Conservation (phyloP, 129 eudicot genomes). For the Saussurea involucrata region DNA sequence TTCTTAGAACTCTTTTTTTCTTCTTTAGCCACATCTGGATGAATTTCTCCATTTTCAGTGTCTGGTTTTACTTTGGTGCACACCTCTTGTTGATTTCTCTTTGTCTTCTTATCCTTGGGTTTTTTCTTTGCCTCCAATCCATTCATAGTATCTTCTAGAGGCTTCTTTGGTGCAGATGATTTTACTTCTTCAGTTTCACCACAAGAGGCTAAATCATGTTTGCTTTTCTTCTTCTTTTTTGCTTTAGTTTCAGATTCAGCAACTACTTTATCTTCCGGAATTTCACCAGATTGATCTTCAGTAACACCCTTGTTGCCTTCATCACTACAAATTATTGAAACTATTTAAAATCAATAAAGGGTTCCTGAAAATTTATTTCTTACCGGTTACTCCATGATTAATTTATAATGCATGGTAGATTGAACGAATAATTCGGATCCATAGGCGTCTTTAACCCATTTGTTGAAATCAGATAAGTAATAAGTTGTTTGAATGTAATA, state of each 20-base stretch:
- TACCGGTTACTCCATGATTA: too few species aligned
- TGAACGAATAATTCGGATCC: too few species aligned
- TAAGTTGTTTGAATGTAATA: too few species aligned
- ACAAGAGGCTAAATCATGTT: constrained; percentile 9
- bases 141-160: constrained; percentile 11
- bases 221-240: constrained; percentile 42
- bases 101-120: constrained; percentile 43
- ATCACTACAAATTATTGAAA: not conserved
- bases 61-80: constrained; percentile 16
- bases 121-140: constrained; percentile 22
- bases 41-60: constrained; percentile 15
- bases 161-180: constrained; percentile 11
- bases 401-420: too few species aligned
- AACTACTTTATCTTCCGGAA: constrained; percentile 13
- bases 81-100: constrained; percentile 20
- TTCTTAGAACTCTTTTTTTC: constrained; percentile 58
- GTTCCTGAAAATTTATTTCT: too few species aligned
- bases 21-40: constrained; percentile 22
- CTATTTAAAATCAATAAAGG: too few species aligned
- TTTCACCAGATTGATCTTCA: not conserved
- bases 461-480: too few species aligned
- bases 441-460: too few species aligned
- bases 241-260: constrained; percentile 25
- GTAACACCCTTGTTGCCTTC: not conserved
- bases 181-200: constrained; percentile 20